Evolutionary conservation across 1,284 basidiomycete species (phyloP), one percentile per base, ranked within the genome.

Genomic region (Trametes sp.): DNA sequence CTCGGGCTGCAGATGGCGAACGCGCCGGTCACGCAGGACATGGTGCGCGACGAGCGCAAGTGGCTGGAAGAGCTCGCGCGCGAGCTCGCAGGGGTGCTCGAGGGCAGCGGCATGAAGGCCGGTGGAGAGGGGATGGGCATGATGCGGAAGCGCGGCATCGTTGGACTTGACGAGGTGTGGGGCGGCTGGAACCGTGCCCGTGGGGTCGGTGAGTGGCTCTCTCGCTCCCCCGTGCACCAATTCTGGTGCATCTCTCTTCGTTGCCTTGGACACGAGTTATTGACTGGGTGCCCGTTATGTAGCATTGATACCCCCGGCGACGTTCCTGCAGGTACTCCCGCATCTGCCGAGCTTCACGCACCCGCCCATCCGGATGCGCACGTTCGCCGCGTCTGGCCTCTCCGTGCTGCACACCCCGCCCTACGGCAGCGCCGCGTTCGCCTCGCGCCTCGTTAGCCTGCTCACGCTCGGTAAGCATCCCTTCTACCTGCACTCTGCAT

Each of bases 111-210:
- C 42, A 64, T 64, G 38, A 72, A 70, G 59, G 75, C 72, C 54
- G 68, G 73, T 24, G 74, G 73, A 0, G 77, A 79, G 2, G 87
- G 89, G 10, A 80, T 90, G 2, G 87, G 89, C 11, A 80, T 90
- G 69, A 89, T 92, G 89, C 81, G 81, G 64, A 79, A 81, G 36
- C 82, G 90, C 46, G 95, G 94, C 0, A 85, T 98, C 19, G 83
- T 98, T 24, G 93, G 91, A 0, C 80, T 98, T 21, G 97, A 99
- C 75, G 96, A 98, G 75, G 92, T 95, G 0, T 99, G 97, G 97
- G 95, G 95, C 46, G 86, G 93, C 1, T 99, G 97, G 97, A 98
- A 98, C 76, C 89, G 97, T 55, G 95, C 95, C 1, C 81, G 97
- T 62, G 97, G 97, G 54, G 91, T 98, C 54, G 90, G 95, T 95